Evolutionary conservation across 1,284 basidiomycete species (phyloP).

Genomic region (Leccinum solheimii): DNA sequence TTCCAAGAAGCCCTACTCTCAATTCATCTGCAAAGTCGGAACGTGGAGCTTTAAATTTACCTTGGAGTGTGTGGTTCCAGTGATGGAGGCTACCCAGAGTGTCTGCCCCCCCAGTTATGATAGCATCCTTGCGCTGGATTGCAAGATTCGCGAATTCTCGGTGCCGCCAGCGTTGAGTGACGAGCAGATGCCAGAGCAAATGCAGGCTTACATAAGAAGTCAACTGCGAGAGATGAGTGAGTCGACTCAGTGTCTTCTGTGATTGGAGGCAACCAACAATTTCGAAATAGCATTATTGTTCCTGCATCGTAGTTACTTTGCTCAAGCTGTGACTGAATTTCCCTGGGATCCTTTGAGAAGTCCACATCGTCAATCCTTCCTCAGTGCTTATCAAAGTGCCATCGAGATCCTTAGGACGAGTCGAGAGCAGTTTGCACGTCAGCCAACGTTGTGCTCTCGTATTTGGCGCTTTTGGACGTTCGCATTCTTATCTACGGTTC

Average conservation of each 20-base stretch:
- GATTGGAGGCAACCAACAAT: not conserved
- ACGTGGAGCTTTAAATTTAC: slow-evolving; percentile 47
- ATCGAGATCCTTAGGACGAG: slow-evolving; percentile 42
- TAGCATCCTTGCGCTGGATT: slow-evolving; percentile 44
- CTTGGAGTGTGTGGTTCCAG: slow-evolving; percentile 43
- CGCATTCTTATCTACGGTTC: slow-evolving; percentile 48
- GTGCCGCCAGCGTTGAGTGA: slow-evolving; percentile 21
- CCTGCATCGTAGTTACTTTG: slow-evolving; percentile 51
- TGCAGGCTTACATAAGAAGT: slow-evolving; percentile 45
- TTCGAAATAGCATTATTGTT: slow-evolving; percentile 43
- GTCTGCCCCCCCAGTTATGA: slow-evolving; percentile 47
- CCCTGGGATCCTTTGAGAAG: slow-evolving; percentile 43
- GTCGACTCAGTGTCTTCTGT: slow-evolving; percentile 12
- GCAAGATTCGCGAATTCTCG: slow-evolving; percentile 42
- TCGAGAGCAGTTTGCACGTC: slow-evolving; percentile 39
- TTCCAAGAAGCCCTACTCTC: not conserved
- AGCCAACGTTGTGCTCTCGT: slow-evolving; percentile 42
- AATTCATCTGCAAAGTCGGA: slow-evolving; percentile 38
- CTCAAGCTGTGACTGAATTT: slow-evolving; percentile 46
- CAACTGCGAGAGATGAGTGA: slow-evolving; percentile 50
- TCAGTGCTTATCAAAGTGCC: slow-evolving; percentile 46
- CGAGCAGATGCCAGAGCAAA: slow-evolving; percentile 39
- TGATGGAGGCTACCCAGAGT: slow-evolving; percentile 42
- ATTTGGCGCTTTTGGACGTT: slow-evolving; percentile 53
- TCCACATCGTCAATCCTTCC: slow-evolving; percentile 43